These are phyloP conservation scores for Hura crepitans DNA, from an alignment of 441 rosid species.

Conservation along the genomic window DNA sequence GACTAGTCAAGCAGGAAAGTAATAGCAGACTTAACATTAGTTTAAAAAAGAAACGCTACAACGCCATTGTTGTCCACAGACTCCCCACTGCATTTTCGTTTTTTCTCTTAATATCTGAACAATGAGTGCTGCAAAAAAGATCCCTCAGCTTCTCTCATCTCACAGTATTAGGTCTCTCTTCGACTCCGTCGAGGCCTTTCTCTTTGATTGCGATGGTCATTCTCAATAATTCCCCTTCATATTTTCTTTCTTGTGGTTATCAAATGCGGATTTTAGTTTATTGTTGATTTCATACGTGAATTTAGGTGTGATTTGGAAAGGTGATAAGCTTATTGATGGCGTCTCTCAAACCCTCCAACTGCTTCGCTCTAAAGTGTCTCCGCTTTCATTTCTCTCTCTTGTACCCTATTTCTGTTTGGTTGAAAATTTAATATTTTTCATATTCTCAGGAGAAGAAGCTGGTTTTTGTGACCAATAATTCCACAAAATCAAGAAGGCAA, in stretches of 20 bases:
- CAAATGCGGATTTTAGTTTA: not conserved
- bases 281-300: not conserved
- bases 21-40: no score
- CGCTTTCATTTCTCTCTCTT: not conserved
- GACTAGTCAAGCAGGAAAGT: no score
- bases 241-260: not conserved
- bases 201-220: conserved; percentile 85
- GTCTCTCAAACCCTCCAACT: conserved; percentile 52
- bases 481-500: conserved; percentile 70
- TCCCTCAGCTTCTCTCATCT: conserved; percentile 47
- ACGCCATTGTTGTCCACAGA: no score
- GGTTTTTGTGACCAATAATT: conserved; percentile 81
- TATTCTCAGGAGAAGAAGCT: conserved; percentile 62
- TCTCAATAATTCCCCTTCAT: not conserved
- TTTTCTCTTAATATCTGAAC: not conserved
- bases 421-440: not conserved
- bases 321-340: conserved; percentile 75
- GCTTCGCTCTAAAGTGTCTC: conserved; percentile 59
- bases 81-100: no score
- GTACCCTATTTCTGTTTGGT: not conserved
- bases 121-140: conserved; percentile 19
- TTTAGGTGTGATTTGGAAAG: conserved; percentile 88
- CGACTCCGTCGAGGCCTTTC: conserved; percentile 78
- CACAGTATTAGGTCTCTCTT: conserved; percentile 42
- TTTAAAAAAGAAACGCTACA: no score